Base-by-base conservation (phyloP, 768 basidiomycete species). In the Leccinellum rugosiceps region DNA sequence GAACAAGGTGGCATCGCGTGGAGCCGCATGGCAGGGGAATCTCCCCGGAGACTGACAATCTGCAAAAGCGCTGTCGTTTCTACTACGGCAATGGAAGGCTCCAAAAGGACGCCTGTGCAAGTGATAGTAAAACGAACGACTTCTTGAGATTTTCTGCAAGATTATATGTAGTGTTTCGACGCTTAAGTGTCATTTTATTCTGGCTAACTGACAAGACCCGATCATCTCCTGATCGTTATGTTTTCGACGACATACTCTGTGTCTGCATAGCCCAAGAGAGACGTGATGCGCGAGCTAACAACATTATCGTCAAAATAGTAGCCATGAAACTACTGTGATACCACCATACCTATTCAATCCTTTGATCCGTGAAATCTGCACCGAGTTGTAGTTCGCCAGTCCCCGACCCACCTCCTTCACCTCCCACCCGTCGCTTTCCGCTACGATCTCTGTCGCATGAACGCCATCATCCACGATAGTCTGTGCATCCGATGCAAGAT, bases 241-340 rank as follows among this genome's bases (percentile, higher is more conserved):
- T 94, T 92, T 68, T 98, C 97, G 6, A 96, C 95, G 49, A 98
- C 94, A 75, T 98, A 91, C 71, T 98, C 97, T 26, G 92, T 90
- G 68, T 99, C 97, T 14, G 90, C 91, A 72, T 99, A 98, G 3
- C 94, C 96, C 49, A 99, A 72, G 6, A 94, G 65, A 58, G 86
- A 83, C 9, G 87, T 77, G 38, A 99, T 84, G 52, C 90, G 81
- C 2, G 92, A 87, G 63, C 96, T 98, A 68, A 17, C 53, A 59
- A 51, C 48, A 1, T 58, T 30, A 63, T 58, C 62, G 57, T 56
- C 56, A 52, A 46, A 46, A 17, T 32, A 43, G 11, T 19, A 19
- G 10, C 1, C 15, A 41, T 10, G 9, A n/a, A 4, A 25, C n/a
- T 43, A 4, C 8, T 9, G 35, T 13, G 55, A 38, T 47, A 10